Evolutionary conservation across 2,329 filamentous ascomycete genomes (phyloP), one percentile per base, ranked within the genome.

Genomic region (Pleoardoris graminearum): DNA sequence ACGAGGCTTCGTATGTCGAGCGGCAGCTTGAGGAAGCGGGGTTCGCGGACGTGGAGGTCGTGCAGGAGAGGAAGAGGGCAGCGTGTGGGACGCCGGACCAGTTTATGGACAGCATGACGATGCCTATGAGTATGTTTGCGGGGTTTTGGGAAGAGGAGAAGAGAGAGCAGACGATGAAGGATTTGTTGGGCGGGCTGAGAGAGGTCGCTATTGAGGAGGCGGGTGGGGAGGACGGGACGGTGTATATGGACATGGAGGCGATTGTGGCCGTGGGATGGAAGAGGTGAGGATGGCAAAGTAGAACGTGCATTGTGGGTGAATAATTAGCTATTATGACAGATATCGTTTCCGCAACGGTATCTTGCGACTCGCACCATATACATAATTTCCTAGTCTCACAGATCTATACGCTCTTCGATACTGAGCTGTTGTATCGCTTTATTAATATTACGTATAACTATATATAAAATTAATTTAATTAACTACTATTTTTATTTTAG

Each of bases 241-340:
- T 59, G 19, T 50, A 48, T 3, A 47, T 61, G 61, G 38, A 42
- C 3, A 59, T 60, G 23, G 55, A 63, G 51, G 61, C 49, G 0
- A 43, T 57, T 33, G 54, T 59, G 27, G 58, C 52, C 16, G 54
- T 51, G 44, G 62, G 61, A 3, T 53, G 55, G 49, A 65, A 63
- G 50, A 44, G 22, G 16, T 35, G 49, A 41, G 51, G 35, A 48
- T 23, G 21, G 35, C n/a, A n/a, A n/a, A n/a, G n/a, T n/a, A n/a
- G n/a, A n/a, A n/a, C n/a, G n/a, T n/a, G n/a, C n/a, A n/a, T n/a
- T n/a, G n/a, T n/a, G n/a, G n/a, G n/a, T n/a, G n/a, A n/a, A n/a
- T n/a, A n/a, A n/a, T n/a, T n/a, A n/a, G n/a, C n/a, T n/a, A n/a
- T n/a, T n/a, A n/a, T n/a, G n/a, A n/a, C n/a, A n/a, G n/a, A n/a